Conservation (phyloP, 345 rosid genomes). For the Heritiera littoralis region DNA sequence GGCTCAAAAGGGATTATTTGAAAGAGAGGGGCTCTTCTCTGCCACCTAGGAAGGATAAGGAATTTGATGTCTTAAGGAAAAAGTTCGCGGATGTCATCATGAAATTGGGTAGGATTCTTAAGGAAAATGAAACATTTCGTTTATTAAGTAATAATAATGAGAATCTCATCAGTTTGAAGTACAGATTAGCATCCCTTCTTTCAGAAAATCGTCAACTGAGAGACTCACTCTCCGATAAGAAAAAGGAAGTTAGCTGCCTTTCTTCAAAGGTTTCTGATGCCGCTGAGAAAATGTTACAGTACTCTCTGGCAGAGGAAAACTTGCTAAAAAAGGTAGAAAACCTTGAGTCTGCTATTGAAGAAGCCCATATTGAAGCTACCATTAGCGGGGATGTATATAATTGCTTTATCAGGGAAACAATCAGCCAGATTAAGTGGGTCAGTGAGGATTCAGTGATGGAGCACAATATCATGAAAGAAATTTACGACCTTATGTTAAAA, state of each 20-base stretch:
- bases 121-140: conserved; percentile 47
- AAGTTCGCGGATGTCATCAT: conserved; percentile 61
- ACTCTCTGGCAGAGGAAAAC: conserved; percentile 45
- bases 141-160: conserved; percentile 34
- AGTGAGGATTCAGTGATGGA: conserved; percentile 42
- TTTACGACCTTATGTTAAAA: conserved; percentile 37
- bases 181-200: conserved; percentile 48
- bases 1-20: conserved; percentile 56
- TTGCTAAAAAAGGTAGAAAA: conserved; percentile 37
- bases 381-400: conserved; percentile 50
- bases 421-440: conserved; percentile 35
- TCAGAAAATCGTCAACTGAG: conserved; percentile 53
- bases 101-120: conserved; percentile 56
- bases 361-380: conserved; percentile 52
- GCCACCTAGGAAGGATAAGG: conserved; percentile 64
- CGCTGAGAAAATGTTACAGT: conserved; percentile 41
- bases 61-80: conserved; percentile 65
- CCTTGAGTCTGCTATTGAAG: conserved; percentile 49
- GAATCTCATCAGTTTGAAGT: conserved; percentile 44
- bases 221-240: conserved; percentile 45
- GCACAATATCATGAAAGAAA: conserved; percentile 32
- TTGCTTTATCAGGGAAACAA: conserved; percentile 47
- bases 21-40: conserved; percentile 58
- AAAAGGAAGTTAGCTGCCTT: conserved; percentile 42
- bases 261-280: conserved; percentile 51